Evolutionary conservation across 805 yeast genomes (phyloP), one percentile per base, ranked within the genome.

Genomic region (Wickerhamomyces queroliae): DNA sequence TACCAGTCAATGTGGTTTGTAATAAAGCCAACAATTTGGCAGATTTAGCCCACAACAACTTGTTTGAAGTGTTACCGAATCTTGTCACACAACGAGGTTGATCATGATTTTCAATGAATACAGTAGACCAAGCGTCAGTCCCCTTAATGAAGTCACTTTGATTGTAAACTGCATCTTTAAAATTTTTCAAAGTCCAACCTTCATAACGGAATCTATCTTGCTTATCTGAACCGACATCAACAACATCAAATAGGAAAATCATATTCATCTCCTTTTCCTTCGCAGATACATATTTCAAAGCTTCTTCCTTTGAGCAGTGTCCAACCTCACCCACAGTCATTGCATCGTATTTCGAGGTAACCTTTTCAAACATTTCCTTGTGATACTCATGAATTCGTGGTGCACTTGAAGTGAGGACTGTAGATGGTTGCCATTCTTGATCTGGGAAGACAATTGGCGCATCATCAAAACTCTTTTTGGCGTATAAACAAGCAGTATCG

Each of bases 321-420:
- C 76, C 75, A 37, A 72, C 72, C 50, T 76, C 81, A 33, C 81
- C 82, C 22, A 76, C 80, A 7, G 80, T 72, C 71, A 76, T 65
- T 24, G 61, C 71, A 48, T 74, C 77, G 47, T 72, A 72, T 42
- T 68, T 62, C 23, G 68, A 53, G 16, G 70, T 63, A 29, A 64
- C 69, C 40, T 63, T 58, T 10, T 43, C 47, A 48, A 61, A 66
- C 71, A 76, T 66, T 50, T 74, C 79, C 53, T 67, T 67, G 55
- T 74, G 75, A 58, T 70, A 75, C 53, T 75, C 80, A 55, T 76
- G 81, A 50, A 76, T 72, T 41, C 78, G 55, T 19, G 81, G 80
- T 7, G 80, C 80, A 45, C 68, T 63, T 45, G 59, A 62, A 39
- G 61, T 60, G 40, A 49, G 48, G 5, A 43, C 34, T 23, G 45